Evolutionary conservation across 352 stramenopile species (phyloP).

Genomic region (Phytophthora pini): DNA sequence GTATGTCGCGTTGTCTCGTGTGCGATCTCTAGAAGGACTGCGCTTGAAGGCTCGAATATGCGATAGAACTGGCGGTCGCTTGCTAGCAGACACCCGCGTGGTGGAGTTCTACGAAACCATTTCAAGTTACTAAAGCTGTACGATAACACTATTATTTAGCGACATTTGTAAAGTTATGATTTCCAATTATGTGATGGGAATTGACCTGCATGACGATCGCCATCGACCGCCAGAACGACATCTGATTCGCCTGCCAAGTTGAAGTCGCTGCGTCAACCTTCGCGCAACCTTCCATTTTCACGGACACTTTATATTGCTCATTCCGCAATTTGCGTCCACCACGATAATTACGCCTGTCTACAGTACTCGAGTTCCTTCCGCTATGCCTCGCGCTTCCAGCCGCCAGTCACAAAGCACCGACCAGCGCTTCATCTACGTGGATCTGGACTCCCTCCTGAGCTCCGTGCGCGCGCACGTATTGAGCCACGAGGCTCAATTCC

Average conservation of each 20-base stretch:
- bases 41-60: constrained; percentile 49
- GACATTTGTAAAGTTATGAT: too few relatives aligned
- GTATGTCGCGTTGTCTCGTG: constrained; percentile 96
- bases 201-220: constrained; percentile 8
- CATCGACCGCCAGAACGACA: background rate
- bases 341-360: background rate
- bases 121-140: constrained; percentile 1
- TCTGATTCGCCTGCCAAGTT: background rate
- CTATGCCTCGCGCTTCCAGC: constrained; percentile 17
- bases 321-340: constrained; percentile 2
- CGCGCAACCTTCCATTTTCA: background rate
- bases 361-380: background rate
- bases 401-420: background rate
- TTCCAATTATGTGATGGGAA: constrained; percentile 1
- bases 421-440: constrained; percentile 36
- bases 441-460: constrained; percentile 29
- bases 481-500: constrained; percentile 20
- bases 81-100: constrained; percentile 63
- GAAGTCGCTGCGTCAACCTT: constrained; percentile 2
- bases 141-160: too few relatives aligned
- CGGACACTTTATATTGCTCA: background rate
- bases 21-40: constrained; percentile 86
- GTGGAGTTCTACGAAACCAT: constrained; percentile 58
- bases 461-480: constrained; percentile 21
- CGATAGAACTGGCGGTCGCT: constrained; percentile 27